Evolutionary conservation across 768 basidiomycete genomes (phyloP), one percentile per base, ranked within the genome.

Genomic region (Dentipellis fragilis): DNA sequence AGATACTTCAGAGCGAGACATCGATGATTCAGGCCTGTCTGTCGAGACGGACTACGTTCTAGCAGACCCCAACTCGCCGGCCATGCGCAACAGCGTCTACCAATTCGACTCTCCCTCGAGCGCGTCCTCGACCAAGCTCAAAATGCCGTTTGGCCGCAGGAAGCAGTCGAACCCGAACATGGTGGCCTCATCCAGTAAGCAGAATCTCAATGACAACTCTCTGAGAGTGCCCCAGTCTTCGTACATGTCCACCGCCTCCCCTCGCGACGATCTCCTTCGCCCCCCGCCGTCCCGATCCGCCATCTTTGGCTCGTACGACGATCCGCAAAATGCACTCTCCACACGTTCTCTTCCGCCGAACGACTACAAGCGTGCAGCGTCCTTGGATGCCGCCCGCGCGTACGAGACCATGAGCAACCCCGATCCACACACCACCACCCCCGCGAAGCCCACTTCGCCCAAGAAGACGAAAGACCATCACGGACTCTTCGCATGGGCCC

Each of bases 231-330:
- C 59, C 48, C 37, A 51, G 38, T 29, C 29, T 48, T 21, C 49
- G 49, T 52, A 53, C 42, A 50, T 46, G 46, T 66, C 64, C 58
- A 73, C 69, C 51, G 69, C 71, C 6, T 70, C 68, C 6, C 76
- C 79, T 45, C 66, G 72, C 3, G 79, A 77, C 17, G 56, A 72
- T 51, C 72, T 70, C 22, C 60, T 73, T 23, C 75, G 74, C 36
- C 83, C 81, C 3, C 83, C 85, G 1, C 84, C 84, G 0, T 76
- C 78, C 19, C 81, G 81, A 63, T 81, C 80, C 1, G 76, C 81
- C 45, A 75, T 87, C 54, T 87, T 88, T 66, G 78, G 75, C 10
- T 75, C 76, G 5, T 78, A 83, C 60, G 77, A 69, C 22, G 83
- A 80, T 63, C 76, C 76, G 22, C 68, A 68, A 62, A 71, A 68